phyloP scores from a whole-genome alignment of 768 basidiomycete species.

The Phlebiopsis gigantea region DNA sequence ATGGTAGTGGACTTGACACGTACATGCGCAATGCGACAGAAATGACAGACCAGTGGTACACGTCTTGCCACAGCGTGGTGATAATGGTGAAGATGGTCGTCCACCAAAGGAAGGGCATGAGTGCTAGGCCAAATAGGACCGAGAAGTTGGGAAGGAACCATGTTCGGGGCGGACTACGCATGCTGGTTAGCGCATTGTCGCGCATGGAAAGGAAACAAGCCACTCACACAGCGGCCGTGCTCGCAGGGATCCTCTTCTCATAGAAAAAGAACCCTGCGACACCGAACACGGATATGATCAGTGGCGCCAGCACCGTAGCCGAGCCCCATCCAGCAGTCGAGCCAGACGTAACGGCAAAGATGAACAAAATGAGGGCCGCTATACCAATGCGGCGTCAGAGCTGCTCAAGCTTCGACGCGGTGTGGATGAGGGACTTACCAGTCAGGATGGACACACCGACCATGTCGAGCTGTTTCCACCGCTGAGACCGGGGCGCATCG shows the following conservation, averaged over 20 bases:
- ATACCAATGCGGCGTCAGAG: neutral
- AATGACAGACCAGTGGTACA: conserved; percentile 31
- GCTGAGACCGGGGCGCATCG: conserved; percentile 14
- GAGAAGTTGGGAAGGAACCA: conserved; percentile 37
- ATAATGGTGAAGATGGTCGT: conserved; percentile 29
- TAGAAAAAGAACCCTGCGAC: conserved; percentile 37
- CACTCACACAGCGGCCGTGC: conserved; percentile 29
- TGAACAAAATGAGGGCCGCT: conserved; percentile 30
- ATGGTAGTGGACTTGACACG: conserved; percentile 23
- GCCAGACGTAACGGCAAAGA: conserved; percentile 34
- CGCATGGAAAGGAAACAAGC: neutral
- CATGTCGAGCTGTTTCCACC: conserved; percentile 29
- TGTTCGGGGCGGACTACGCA: conserved; percentile 27
- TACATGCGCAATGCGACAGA: conserved; percentile 35
- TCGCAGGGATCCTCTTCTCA: conserved; percentile 31
- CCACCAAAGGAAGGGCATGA: conserved; percentile 38
- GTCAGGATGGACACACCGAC: conserved; percentile 32
- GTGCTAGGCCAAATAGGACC: conserved; percentile 30
- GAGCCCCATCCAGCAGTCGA: conserved; percentile 37
- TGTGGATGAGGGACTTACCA: conserved; percentile 16
- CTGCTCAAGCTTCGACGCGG: neutral
- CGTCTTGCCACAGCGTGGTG: conserved; percentile 31
- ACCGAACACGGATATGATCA: conserved; percentile 35
- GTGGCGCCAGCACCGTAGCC: conserved; percentile 36
- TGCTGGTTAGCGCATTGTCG: neutral